phyloP scores from a whole-genome alignment of 768 basidiomycete species.

The Hericium erinaceus region DNA sequence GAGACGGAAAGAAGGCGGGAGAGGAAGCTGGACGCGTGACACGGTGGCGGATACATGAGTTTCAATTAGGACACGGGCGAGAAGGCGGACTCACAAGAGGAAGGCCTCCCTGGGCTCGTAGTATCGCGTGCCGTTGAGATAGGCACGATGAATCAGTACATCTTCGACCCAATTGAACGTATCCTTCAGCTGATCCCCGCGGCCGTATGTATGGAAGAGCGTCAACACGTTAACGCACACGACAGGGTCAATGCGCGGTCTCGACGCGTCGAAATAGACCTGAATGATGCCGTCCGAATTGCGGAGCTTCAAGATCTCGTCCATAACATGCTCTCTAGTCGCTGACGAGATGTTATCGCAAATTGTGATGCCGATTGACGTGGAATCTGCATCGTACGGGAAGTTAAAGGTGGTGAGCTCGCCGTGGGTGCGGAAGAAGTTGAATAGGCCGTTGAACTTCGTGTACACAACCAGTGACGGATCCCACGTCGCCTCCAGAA shows the following conservation, averaged over 20 bases:
- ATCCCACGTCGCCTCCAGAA: constrained; percentile 42
- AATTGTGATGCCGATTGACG: constrained; percentile 42
- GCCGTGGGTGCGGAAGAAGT: constrained; percentile 43
- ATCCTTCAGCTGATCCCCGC: constrained; percentile 33
- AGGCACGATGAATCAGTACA: constrained; percentile 43
- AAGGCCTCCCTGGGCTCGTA: constrained; percentile 44
- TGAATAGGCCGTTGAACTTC: constrained; percentile 36
- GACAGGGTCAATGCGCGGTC: constrained; percentile 44
- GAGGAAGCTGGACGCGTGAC: constrained; percentile 26
- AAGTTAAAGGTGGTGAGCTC: constrained; percentile 38
- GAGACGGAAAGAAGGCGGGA: constrained; percentile 16
- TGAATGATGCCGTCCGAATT: constrained; percentile 39
- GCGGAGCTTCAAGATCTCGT: constrained; percentile 45
- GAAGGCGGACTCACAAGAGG: constrained; percentile 32
- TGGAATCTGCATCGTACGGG: constrained; percentile 49
- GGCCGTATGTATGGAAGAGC: constrained; percentile 42
- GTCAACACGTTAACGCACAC: constrained; percentile 43
- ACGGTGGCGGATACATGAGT: no score
- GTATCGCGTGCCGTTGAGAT: constrained; percentile 45
- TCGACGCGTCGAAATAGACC: constrained; percentile 43
- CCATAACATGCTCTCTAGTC: constrained; percentile 35
- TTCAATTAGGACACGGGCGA: no score
- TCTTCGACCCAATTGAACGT: constrained; percentile 41
- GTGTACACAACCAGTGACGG: constrained; percentile 32
- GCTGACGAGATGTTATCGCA: constrained; percentile 17